Evolutionary conservation across 2,329 filamentous ascomycete species (phyloP).

Genomic region (Pseudopyricularia cyperi): DNA sequence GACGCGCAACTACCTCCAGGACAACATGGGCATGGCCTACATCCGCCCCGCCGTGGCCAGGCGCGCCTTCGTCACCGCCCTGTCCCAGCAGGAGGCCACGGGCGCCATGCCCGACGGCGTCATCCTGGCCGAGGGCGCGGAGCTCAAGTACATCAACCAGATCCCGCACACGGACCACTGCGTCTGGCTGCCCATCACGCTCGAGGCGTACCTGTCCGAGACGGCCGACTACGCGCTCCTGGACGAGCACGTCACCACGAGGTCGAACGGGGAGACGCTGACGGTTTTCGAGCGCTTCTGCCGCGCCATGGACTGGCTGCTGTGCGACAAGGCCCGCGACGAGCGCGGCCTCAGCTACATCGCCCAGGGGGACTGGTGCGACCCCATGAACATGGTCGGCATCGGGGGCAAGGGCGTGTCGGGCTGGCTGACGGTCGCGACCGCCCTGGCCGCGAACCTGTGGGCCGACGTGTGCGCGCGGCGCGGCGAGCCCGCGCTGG

Average conservation of each 20-base stretch:
- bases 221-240: conserved; percentile 39
- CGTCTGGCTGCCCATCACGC: conserved; percentile 41
- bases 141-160: conserved; percentile 48
- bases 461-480: conserved; percentile 40
- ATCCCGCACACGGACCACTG: conserved; percentile 48
- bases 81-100: conserved; percentile 38
- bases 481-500: conserved; percentile 23
- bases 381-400: conserved; percentile 51
- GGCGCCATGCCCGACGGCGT: conserved; percentile 48
- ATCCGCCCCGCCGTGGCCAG: conserved; percentile 37
- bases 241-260: conserved; percentile 25
- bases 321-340: conserved; percentile 28
- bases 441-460: conserved; percentile 35
- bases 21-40: conserved; percentile 49
- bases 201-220: conserved; percentile 41
- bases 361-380: conserved; percentile 47
- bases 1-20: conserved; percentile 45
- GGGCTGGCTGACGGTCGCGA: conserved; percentile 44
- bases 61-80: conserved; percentile 31
- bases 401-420: conserved; percentile 44
- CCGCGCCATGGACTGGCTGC: conserved; percentile 44
- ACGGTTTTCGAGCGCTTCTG: conserved; percentile 41
- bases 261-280: conserved; percentile 28
- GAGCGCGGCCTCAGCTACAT: conserved; percentile 41
- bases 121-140: conserved; percentile 36